Percentiles rank a stretch among this genome's conserved stretches.
phyloP scores from a whole-genome alignment of 257 asterid genomes.

The Salvia rosmarinus region DNA sequence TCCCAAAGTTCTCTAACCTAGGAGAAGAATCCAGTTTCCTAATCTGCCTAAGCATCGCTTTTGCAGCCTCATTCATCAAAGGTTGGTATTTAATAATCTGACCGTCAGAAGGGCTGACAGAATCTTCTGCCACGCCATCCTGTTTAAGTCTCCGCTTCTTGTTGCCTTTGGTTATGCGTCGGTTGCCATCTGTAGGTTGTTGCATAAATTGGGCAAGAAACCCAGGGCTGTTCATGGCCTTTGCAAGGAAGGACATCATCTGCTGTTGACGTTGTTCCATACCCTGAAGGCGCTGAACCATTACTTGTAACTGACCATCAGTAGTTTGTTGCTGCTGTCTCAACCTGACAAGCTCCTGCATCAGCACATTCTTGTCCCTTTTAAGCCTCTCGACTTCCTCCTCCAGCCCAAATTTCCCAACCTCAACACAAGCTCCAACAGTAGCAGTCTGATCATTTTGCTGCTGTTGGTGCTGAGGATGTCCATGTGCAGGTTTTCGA shows the following conservation, averaged over 20 bases:
- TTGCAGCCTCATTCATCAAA: conserved; percentile 79
- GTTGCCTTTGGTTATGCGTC: conserved; percentile 68
- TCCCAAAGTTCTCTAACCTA: conserved; percentile 54
- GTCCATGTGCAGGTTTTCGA: conserved; percentile 81
- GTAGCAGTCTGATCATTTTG: conserved; percentile 61
- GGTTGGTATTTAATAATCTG: conserved; percentile 90
- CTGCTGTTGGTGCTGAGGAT: conserved; percentile 66
- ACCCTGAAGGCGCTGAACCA: conserved; percentile 89
- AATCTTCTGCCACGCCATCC: conserved; percentile 50
- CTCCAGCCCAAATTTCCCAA: conserved; percentile 91
- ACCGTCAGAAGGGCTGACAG: conserved; percentile 60
- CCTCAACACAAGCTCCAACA: conserved; percentile 85
- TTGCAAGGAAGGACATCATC: conserved; percentile 97
- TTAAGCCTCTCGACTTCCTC: conserved; percentile 92
- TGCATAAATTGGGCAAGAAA: conserved; percentile 87
- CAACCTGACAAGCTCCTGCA: conserved; percentile 90
- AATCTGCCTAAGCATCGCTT: conserved; percentile 76
- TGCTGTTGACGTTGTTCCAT: conserved; percentile 98
- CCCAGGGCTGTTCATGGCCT: conserved; percentile 93
- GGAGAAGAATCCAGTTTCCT: conserved; percentile 70
- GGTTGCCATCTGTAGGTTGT: conserved; percentile 71
- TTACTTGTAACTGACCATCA: conserved; percentile 76
- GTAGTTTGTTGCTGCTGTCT: conserved; percentile 94
- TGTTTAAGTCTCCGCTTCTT: conserved; percentile 85
- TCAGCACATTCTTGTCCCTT: conserved; percentile 88